Evolutionary conservation across 2,329 filamentous ascomycete genomes (phyloP), one percentile per base, ranked within the genome.

Genomic region (Trichoderma semiorbis): DNA sequence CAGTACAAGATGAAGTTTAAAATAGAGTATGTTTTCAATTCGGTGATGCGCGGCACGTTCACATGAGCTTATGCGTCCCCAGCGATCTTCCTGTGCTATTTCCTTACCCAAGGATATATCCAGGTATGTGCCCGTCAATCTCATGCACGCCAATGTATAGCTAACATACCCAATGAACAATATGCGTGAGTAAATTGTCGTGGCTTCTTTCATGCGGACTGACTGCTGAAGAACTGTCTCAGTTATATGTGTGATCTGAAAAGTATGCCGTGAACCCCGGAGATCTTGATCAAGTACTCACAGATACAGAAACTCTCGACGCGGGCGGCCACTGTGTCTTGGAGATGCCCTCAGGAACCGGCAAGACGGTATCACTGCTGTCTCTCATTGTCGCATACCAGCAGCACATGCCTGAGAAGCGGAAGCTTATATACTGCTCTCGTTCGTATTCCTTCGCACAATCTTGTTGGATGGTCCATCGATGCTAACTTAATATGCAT

Each of bases 311-410:
- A 76, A 98, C 96, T 24, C 91, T 99, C 78, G 96, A 99, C 86
- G 92, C 92, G 24, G 93, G 93, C 67, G 97, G 96, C 73, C 94
- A 99, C 83, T 98, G 95, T 81, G 95, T 99, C 26, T 84, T 99
- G 77, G 96, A 99, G 84, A 99, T 99, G 96, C 96, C 96, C 82
- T 99, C 96, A 72, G 96, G 96, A 57, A 99, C 96, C 28, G 96
- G 96, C 73, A 99, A 99, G 85, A 99, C 96, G 0, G 93, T 99
- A 30, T 98, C 96, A 11, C 86, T 99, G 5, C 86, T 99, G 58
- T 98, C 96, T 0, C 88, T 99, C 76, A 99, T 99, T 78, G 91
- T 99, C 72, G 95, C 96, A 55, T 99, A 99, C 78, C 97, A 99
- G 82, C 93, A 96, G 80, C 91, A 95, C 80, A 95, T 95, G 78